phyloP scores from a whole-genome alignment of 345 rosid genomes.

The Populus euphratica region DNA sequence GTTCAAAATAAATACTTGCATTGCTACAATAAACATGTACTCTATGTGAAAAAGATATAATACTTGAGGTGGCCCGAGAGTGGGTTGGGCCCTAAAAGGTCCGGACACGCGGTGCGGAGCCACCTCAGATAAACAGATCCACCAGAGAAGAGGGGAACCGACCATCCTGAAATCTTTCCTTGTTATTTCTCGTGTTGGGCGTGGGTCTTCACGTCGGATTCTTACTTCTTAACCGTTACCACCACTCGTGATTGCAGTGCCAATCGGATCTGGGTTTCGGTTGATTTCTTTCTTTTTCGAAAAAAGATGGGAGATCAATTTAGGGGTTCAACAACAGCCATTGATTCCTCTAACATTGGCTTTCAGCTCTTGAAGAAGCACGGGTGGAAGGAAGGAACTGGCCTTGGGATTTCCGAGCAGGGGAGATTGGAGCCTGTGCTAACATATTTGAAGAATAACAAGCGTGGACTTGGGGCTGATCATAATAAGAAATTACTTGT shows the following conservation, averaged over 20 bases:
- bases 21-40: no score
- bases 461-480: slow-evolving; percentile 74
- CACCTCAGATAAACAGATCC: not conserved
- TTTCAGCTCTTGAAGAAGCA: slow-evolving; percentile 90
- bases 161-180: not conserved
- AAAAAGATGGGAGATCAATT: slow-evolving; percentile 3
- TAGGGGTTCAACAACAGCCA: slow-evolving; percentile 36
- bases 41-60: not conserved
- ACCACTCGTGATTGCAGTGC: not conserved
- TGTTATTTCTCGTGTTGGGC: not conserved
- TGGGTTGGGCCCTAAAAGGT: not conserved
- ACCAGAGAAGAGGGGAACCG: not conserved
- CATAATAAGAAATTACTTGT: not conserved
- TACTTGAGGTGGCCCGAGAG: not conserved
- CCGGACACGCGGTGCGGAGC: not conserved
- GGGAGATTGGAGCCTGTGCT: slow-evolving; percentile 76
- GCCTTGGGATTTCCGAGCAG: slow-evolving; percentile 82
- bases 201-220: not conserved
- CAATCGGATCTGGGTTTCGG: not conserved
- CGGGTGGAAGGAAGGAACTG: slow-evolving; percentile 95
- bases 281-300: not conserved
- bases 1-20: no score
- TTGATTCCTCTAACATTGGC: slow-evolving; percentile 64
- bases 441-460: slow-evolving; percentile 55
- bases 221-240: no score